phyloP scores from a whole-genome alignment of 768 basidiomycete genomes.

The Cystofilobasidium bisporidii region DNA sequence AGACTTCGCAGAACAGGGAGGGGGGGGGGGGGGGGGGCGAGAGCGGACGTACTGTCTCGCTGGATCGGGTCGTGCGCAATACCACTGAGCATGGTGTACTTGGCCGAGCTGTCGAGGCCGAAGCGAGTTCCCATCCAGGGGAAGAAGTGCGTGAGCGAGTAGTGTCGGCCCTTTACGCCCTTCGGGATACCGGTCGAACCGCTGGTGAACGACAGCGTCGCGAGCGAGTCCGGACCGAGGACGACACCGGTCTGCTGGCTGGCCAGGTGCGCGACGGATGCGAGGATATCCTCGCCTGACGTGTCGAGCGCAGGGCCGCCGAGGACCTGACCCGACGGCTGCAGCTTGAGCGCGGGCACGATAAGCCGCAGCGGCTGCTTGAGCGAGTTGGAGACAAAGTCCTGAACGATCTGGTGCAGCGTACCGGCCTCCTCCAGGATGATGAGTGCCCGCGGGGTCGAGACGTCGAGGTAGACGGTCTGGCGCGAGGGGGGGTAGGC shows the following conservation, averaged over 20 bases:
- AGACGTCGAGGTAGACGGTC: constrained; percentile 83
- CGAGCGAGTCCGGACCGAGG: constrained; percentile 90
- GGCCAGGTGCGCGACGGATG: constrained; percentile 46
- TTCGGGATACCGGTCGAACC: constrained; percentile 97
- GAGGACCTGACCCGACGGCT: constrained; percentile 52
- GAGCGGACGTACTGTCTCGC: constrained; percentile 83
- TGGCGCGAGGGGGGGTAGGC: constrained; percentile 91
- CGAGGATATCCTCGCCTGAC: constrained; percentile 52
- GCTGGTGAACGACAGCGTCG: constrained; percentile 90
- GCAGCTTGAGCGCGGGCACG: constrained; percentile 76
- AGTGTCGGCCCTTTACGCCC: constrained; percentile 92
- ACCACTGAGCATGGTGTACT: constrained; percentile 96
- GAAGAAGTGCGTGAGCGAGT: constrained; percentile 96
- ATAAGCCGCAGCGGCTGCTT: constrained; percentile 63
- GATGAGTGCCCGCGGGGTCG: constrained; percentile 79
- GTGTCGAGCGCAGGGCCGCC: constrained; percentile 48
- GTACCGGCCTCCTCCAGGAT: constrained; percentile 81
- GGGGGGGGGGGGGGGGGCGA: too few species aligned
- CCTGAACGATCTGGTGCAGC: constrained; percentile 68
- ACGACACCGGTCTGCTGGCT: constrained; percentile 67
- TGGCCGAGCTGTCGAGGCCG: constrained; percentile 59
- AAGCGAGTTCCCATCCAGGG: constrained; percentile 96
- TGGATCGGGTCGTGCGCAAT: constrained; percentile 99
- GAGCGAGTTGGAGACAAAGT: constrained; percentile 67
- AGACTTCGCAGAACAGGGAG: neutral